Evolutionary conservation across 306 rosid species (phyloP).

Genomic region (Cotoneaster glaucophyllus): DNA sequence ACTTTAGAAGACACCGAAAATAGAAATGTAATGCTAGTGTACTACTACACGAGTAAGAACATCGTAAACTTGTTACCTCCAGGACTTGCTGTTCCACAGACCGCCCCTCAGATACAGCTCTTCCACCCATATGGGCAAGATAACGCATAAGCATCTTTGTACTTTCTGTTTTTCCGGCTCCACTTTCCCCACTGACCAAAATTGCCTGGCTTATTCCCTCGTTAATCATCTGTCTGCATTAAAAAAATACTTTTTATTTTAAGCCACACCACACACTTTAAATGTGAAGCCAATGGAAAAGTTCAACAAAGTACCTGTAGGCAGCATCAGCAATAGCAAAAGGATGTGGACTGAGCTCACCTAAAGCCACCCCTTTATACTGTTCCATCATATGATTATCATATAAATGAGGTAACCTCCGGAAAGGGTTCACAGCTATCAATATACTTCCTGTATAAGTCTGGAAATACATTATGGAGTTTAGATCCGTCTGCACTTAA

Average conservation of each 20-base stretch:
- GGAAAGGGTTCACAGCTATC: constrained; percentile 94
- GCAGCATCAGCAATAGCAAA: constrained; percentile 97
- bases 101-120: constrained; percentile 66
- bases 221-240: constrained; percentile 70
- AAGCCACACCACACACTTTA: not conserved
- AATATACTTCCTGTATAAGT: constrained; percentile 92
- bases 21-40: not conserved
- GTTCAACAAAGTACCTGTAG: constrained; percentile 57
- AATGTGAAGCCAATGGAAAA: constrained; percentile 7
- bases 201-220: constrained; percentile 83
- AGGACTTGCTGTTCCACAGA: constrained; percentile 94
- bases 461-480: constrained; percentile 40
- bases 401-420: constrained; percentile 77
- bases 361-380: constrained; percentile 67
- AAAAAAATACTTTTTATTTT: not conserved
- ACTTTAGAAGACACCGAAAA: constrained; percentile 3
- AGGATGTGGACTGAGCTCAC: constrained; percentile 95
- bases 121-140: constrained; percentile 91
- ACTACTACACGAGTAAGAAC: not conserved
- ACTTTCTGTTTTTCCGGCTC: constrained; percentile 97
- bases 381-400: constrained; percentile 60
- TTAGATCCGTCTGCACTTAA: constrained; percentile 10
- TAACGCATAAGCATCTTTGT: constrained; percentile 97
- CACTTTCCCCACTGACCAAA: constrained; percentile 98
- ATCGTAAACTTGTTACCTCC: constrained; percentile 46